Percentiles rank a stretch among this genome's conserved stretches.
These are phyloP conservation scores for Cercospora brassicicola DNA, from an alignment of 2,329 filamentous ascomycete genomes.

Conservation along the genomic window DNA sequence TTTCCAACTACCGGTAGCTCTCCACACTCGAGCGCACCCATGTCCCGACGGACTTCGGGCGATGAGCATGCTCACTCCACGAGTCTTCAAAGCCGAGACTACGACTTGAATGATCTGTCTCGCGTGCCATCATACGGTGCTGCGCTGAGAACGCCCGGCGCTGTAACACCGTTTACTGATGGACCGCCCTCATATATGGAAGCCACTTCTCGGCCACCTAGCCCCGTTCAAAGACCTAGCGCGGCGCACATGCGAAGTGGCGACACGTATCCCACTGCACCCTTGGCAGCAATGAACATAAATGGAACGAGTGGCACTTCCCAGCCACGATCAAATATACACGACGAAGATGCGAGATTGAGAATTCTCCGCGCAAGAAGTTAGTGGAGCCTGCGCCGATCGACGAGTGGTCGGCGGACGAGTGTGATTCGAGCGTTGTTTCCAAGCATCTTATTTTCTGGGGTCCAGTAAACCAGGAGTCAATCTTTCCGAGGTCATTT, in stretches of 20 bases:
- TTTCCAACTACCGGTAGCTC: slow-evolving; percentile 30
- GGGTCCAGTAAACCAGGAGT: neutral
- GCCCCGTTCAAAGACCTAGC: slow-evolving; percentile 31
- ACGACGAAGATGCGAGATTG: slow-evolving; percentile 26
- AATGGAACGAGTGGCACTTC: neutral
- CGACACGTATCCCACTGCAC: slow-evolving; percentile 21
- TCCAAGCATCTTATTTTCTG: neutral
- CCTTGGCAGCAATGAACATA: slow-evolving; percentile 18
- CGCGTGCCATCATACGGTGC: slow-evolving; percentile 55
- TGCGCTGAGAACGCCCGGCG: slow-evolving; percentile 48
- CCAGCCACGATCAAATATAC: slow-evolving; percentile 3
- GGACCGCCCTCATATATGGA: slow-evolving; percentile 49
- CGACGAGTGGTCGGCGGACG: neutral
- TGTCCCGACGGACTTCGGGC: slow-evolving; percentile 40
- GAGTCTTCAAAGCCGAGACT: slow-evolving; percentile 34
- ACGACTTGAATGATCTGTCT: slow-evolving; percentile 50
- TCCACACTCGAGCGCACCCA: slow-evolving; percentile 31
- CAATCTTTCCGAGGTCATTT: neutral
- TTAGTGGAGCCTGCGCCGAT: slow-evolving; percentile 19
- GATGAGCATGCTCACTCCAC: slow-evolving; percentile 28
- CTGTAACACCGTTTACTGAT: slow-evolving; percentile 44
- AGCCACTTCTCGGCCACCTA: slow-evolving; percentile 43
- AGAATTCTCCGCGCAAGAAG: slow-evolving; percentile 31
- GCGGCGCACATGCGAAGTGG: slow-evolving; percentile 33
- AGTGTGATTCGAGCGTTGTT: neutral